Percentiles rank a stretch among this genome's conserved stretches.
phyloP scores from a whole-genome alignment of 352 stramenopile species.

The Thraustotheca clavata region DNA sequence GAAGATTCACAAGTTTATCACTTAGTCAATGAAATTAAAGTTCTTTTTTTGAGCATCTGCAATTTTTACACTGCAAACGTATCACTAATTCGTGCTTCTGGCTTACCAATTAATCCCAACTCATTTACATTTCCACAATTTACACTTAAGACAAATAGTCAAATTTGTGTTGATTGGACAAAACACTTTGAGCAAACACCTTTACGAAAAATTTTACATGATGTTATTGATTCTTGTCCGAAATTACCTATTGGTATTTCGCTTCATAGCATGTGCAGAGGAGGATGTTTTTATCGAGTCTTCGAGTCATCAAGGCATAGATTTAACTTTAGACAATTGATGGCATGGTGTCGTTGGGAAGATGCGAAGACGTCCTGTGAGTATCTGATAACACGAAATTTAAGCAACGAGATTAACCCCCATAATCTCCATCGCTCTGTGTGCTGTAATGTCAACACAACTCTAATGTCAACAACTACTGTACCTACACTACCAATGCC shows the following conservation, averaged over 20 bases:
- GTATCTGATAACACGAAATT: not conserved
- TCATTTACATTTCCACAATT: conserved; percentile 11
- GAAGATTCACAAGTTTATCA: conserved; percentile 12
- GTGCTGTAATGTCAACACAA: no score
- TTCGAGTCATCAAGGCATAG: not conserved
- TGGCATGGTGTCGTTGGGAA: not conserved
- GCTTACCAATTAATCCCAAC: not conserved
- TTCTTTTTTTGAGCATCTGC: conserved; percentile 3
- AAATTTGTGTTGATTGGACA: not conserved
- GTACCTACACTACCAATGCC: no score
- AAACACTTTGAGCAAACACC: not conserved
- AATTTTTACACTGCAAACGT: not conserved
- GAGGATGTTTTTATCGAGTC: not conserved
- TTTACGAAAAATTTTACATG: not conserved
- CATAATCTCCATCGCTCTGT: no score
- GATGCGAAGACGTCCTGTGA: not conserved
- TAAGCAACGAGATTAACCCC: conserved; percentile 5
- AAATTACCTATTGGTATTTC: not conserved
- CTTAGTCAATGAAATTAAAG: not conserved
- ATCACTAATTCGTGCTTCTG: not conserved
- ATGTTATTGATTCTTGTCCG: conserved; percentile 1
- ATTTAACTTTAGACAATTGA: conserved; percentile 4
- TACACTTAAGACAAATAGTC: not conserved
- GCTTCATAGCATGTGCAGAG: not conserved
- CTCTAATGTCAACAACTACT: no score